phyloP scores from a whole-genome alignment of 2,329 filamentous ascomycete genomes.

The Trichoderma brevicompactum region DNA sequence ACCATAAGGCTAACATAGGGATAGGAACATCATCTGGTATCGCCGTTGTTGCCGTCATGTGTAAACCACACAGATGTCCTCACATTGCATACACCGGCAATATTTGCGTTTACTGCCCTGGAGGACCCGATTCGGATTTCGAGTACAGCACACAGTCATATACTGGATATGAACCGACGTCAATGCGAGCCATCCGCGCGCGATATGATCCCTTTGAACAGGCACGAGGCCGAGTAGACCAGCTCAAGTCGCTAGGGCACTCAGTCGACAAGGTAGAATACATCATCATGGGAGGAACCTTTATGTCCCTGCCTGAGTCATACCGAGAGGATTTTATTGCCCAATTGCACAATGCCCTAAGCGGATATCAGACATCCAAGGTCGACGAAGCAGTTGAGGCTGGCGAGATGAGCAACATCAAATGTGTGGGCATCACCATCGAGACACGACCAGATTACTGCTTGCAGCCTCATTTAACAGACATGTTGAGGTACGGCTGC shows the following conservation, averaged over 20 bases:
- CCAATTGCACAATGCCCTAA: conserved; percentile 94
- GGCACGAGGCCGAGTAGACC: conserved; percentile 91
- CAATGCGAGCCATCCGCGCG: conserved; percentile 96
- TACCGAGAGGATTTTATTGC: conserved; percentile 95
- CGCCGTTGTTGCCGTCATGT: conserved; percentile 98
- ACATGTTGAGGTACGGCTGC: conserved; percentile 97
- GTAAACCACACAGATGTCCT: conserved; percentile 95
- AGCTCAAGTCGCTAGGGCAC: conserved; percentile 93
- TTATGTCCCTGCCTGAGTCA: conserved; percentile 90
- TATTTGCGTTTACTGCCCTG: conserved; percentile 98
- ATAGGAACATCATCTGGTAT: conserved; percentile 94
- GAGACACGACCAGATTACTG: conserved; percentile 98
- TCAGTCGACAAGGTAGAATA: conserved; percentile 99
- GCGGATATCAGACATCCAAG: conserved; percentile 90
- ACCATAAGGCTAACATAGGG: conserved; percentile 24
- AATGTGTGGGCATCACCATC: conserved; percentile 98
- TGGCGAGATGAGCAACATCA: conserved; percentile 94
- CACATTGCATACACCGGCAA: conserved; percentile 99
- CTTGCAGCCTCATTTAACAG: conserved; percentile 88
- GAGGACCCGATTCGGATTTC: conserved; percentile 96
- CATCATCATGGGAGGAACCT: conserved; percentile 99
- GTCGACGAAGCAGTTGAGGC: conserved; percentile 95
- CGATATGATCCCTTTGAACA: conserved; percentile 98
- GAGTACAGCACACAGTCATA: conserved; percentile 99
- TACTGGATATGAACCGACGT: conserved; percentile 97